Conservation (phyloP, 148 eudicot species). For the Nepenthes mirabilis region DNA sequence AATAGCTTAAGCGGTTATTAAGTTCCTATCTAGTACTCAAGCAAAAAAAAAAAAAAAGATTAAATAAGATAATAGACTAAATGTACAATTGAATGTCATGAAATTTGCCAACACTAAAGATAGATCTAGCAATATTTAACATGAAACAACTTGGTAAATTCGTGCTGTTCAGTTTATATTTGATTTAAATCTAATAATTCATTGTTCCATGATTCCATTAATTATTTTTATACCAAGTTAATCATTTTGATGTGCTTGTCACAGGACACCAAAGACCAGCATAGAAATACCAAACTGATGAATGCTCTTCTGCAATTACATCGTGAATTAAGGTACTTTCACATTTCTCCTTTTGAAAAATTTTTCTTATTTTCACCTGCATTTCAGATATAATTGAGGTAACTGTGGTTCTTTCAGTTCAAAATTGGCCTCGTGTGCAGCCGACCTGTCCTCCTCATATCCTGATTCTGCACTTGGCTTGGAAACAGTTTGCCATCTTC, state of each 20-base stretch:
- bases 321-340: constrained; percentile 70
- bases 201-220: background rate
- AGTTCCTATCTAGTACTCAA: too few species aligned
- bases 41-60: too few species aligned
- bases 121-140: too few species aligned
- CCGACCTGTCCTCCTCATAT: constrained; percentile 59
- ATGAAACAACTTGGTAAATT: too few species aligned
- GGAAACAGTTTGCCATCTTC: constrained; percentile 80
- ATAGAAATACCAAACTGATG: constrained; percentile 84
- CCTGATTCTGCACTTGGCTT: constrained; percentile 72
- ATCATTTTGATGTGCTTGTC: background rate
- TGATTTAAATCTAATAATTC: too few species aligned
- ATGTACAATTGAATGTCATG: too few species aligned
- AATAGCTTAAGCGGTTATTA: too few species aligned
- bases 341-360: background rate
- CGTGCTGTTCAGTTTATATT: too few species aligned
- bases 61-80: too few species aligned
- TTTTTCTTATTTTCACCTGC: background rate
- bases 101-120: too few species aligned
- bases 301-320: constrained; percentile 79
- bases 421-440: constrained; percentile 73
- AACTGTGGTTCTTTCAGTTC: constrained; percentile 50
- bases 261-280: constrained; percentile 88
- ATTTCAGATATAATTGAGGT: constrained; percentile 1
- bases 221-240: background rate